A percentile compares a stretch with the other conserved stretches of the same genome.
These are phyloP conservation scores for Malus orientalis DNA, from an alignment of 306 rosid genomes.

Conservation along the genomic window DNA sequence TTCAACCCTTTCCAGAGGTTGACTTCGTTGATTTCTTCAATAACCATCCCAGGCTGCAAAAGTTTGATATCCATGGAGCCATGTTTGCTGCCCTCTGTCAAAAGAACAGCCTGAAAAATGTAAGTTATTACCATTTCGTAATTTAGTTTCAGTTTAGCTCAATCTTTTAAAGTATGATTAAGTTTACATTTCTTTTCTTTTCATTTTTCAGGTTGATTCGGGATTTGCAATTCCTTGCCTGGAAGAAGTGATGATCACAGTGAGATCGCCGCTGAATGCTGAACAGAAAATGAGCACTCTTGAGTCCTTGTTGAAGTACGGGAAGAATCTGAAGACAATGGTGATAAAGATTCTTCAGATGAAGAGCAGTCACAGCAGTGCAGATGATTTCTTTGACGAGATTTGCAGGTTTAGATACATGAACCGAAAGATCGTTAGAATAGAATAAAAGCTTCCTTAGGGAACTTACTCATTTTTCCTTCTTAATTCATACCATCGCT, in stretches of 20 bases:
- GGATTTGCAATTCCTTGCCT: slow-evolving; percentile 71
- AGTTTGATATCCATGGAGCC: slow-evolving; percentile 91
- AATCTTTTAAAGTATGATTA: not conserved
- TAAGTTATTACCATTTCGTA: slow-evolving; percentile 20
- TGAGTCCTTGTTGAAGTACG: slow-evolving; percentile 73
- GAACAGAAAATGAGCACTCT: slow-evolving; percentile 90
- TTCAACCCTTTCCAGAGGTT: slow-evolving; percentile 89
- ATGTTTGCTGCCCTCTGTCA: slow-evolving; percentile 99
- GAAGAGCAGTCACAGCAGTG: slow-evolving; percentile 82
- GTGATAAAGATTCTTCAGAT: slow-evolving; percentile 81
- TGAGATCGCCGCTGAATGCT: slow-evolving; percentile 87
- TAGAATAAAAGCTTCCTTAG: slow-evolving; percentile 36
- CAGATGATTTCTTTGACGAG: slow-evolving; percentile 92
- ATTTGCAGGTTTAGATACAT: slow-evolving; percentile 65
- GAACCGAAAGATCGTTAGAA: slow-evolving; percentile 57
- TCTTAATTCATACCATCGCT: slow-evolving; percentile 6
- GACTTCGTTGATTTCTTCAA: slow-evolving; percentile 92
- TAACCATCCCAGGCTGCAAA: slow-evolving; percentile 64
- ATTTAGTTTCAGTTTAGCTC: not conserved
- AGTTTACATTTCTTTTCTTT: not conserved
- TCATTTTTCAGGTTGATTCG: slow-evolving; percentile 52
- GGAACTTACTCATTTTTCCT: slow-evolving; percentile 1
- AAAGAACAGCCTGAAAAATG: slow-evolving; percentile 78
- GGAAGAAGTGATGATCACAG: slow-evolving; percentile 73
- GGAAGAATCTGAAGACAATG: slow-evolving; percentile 58